Evolutionary conservation across 1,139 yeast species (phyloP), one percentile per base, ranked within the genome.

Genomic region (Yamadazyma dushanensis): DNA sequence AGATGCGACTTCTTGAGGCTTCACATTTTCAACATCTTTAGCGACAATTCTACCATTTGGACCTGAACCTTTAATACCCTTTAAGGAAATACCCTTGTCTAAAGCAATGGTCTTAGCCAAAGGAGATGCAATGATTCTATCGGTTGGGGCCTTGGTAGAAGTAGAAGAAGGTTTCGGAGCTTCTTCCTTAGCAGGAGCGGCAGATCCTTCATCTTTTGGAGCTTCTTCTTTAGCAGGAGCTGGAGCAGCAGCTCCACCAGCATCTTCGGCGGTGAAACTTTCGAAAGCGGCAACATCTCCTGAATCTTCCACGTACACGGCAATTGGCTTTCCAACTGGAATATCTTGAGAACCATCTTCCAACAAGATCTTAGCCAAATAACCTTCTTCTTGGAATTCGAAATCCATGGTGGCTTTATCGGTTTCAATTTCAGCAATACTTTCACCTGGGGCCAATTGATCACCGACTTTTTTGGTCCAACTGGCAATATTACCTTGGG

Each of bases 341-440:
- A 94, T 72, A 54, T 92, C 96, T 65, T 88, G 82, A 42, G 96
- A 66, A 37, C 97, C 97, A 47, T 82, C 90, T 24, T 78, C 89
- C 46, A 89, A 75, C 51, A 94, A 73, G 51, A 89, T 82, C 74
- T 92, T 87, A 49, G 98, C 97, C 57, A 92, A 73, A 70, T 61
- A 89, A 41, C 98, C 99, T 41, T 94, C 99, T 54, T 94, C 99
- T 71, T 90, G 97, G 74, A 92, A 92, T 69, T 92, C 99, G 56
- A 89, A 92, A 68, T 94, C 99, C 96, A 92, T 92, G 47, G 90
- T 84, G 40, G 99, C 98, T 74, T 92, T 92, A 64, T 92, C 99
- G 49, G 99, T 92, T 70, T 92, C 98, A 49, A 92, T 84, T 66
- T 92, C 98, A 39, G 96, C 97, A 51, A 92, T 78, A 38, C 94